Evolutionary conservation across 345 rosid genomes (phyloP).

Genomic region (Fremontodendron californicum): DNA sequence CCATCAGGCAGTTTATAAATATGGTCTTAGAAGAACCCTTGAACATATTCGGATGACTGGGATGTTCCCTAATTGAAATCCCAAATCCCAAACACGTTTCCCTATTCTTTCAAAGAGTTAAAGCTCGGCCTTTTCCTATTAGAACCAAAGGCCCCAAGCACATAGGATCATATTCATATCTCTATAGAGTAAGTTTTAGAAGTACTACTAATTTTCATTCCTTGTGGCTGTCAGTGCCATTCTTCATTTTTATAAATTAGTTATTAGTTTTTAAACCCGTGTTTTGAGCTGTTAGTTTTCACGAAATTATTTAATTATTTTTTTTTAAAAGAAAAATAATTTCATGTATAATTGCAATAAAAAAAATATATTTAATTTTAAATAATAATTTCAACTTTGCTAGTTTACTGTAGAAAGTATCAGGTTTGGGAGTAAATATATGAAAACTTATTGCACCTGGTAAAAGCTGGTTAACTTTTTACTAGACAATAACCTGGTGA

Average conservation of each 20-base stretch:
- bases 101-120: constrained; percentile 13
- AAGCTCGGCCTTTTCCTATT: constrained; percentile 21
- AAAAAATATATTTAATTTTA: background rate
- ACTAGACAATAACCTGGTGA: too few relatives aligned
- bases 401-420: too few relatives aligned
- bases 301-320: background rate
- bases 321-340: background rate
- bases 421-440: too few relatives aligned
- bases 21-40: constrained; percentile 69
- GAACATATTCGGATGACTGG: constrained; percentile 81
- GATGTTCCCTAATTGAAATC: constrained; percentile 58
- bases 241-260: constrained; percentile 4
- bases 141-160: constrained; percentile 17
- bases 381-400: too few relatives aligned
- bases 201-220: constrained; percentile 1
- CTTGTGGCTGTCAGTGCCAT: constrained; percentile 7
- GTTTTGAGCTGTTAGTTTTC: background rate
- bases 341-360: background rate
- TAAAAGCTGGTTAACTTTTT: too few relatives aligned
- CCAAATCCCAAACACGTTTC: background rate
- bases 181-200: constrained; percentile 2
- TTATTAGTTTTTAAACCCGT: background rate
- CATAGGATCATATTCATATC: background rate
- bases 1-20: constrained; percentile 54
- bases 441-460: too few relatives aligned